Conservation (phyloP, 1,139 yeast genomes). For the Geotrichum fermentans region DNA sequence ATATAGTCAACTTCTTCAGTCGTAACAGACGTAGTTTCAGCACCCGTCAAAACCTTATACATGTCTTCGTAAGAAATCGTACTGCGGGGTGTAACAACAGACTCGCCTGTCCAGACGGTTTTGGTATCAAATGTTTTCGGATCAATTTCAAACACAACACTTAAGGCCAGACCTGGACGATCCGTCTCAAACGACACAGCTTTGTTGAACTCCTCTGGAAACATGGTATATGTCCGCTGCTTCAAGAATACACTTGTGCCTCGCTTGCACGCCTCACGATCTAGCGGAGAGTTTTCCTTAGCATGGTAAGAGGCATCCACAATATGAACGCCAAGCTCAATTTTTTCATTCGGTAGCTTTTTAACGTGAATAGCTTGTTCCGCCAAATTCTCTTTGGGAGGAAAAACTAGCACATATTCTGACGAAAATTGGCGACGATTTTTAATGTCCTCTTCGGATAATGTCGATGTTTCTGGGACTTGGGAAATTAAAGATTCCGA, state of each 20-base stretch:
- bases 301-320: conserved; percentile 72
- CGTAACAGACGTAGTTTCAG: conserved; percentile 14
- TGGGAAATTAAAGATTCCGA: conserved; percentile 38
- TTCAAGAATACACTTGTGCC: conserved; percentile 86
- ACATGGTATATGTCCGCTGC: conserved; percentile 64
- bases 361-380: conserved; percentile 81
- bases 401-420: conserved; percentile 63
- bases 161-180: conserved; percentile 61
- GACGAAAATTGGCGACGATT: conserved; percentile 54
- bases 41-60: conserved; percentile 27
- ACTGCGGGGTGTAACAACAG: conserved; percentile 54
- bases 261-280: conserved; percentile 85
- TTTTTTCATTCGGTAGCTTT: conserved; percentile 51
- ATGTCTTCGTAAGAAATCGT: conserved; percentile 35
- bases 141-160: conserved; percentile 79
- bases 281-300: conserved; percentile 68
- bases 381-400: conserved; percentile 54
- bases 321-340: conserved; percentile 74
- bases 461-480: conserved; percentile 26
- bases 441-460: conserved; percentile 36
- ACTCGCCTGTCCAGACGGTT: conserved; percentile 73
- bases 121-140: conserved; percentile 67
- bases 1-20: conserved; percentile 62
- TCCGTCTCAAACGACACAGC: conserved; percentile 59
- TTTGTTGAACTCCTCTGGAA: conserved; percentile 62